Base-by-base conservation (phyloP, 495 filamentous ascomycete species). In the Oidiodendron maius region DNA sequence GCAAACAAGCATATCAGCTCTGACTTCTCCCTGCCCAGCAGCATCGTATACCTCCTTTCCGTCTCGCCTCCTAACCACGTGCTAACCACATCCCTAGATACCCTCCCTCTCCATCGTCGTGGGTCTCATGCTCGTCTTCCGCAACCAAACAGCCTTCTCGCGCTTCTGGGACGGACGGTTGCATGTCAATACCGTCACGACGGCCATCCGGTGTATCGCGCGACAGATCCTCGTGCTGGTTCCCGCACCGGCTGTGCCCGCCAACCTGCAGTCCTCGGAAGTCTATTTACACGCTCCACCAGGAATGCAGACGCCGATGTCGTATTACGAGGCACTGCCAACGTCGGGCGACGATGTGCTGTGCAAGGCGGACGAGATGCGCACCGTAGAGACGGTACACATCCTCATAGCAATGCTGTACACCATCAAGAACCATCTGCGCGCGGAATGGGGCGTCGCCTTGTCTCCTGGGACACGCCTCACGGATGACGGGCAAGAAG, bases 21-120 rank as follows among this genome's bases (percentile, higher is more conserved):
- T 4, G 70, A 60, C 26, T 60, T 88, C 16, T 75, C 75, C 37
- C 64, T 89, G 15, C 85, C 85, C 3, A 69, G 68, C 43, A 81
- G 66, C 53, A 87, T 88, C 51, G 82, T 80, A 64, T 40, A 18
- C 4, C 23, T 21, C 3, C 25, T 24, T 24, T 21, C 32, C 13
- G 15, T 9, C 8, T 18, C 15, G 12, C 15, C 18, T 4, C 11
- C 21, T 43, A 12, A 36, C 40, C 11, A 40, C 17, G 35, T 46
- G 6, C 47, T 49, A 32, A 44, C 1, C 11, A 30, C 39, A 23
- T 23, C 3, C 28, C 21, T 44, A 81, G 76, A 82, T 89, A 46
- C 84, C 85, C 13, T 83, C 77, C n/a, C 64, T 89, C 1, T 86
- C 82, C 17, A 89, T 89, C 51, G 85, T 89, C 42, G 84, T 89